These are phyloP conservation scores for Myxozyma melibiosi DNA, from an alignment of 805 yeast genomes.

Conservation along the genomic window DNA sequence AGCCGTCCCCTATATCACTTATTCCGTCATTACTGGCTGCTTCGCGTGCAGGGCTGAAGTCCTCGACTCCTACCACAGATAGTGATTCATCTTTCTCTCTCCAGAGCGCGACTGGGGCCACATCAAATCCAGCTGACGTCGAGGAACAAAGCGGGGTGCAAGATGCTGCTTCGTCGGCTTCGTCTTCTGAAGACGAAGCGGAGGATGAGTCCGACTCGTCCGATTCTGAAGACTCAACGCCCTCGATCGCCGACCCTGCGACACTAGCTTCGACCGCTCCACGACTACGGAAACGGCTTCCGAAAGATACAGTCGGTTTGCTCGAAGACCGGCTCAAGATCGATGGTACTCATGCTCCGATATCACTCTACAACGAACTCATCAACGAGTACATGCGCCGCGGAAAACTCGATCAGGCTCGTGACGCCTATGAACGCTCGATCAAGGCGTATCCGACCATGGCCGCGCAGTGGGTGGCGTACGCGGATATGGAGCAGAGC, in stretches of 20 bases:
- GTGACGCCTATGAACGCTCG: slow-evolving; percentile 60
- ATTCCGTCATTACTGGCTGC: slow-evolving; percentile 8
- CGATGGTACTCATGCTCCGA: slow-evolving; percentile 12
- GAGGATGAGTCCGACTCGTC: slow-evolving; percentile 14
- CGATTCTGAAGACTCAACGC: slow-evolving; percentile 6
- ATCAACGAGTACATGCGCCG: slow-evolving; percentile 49
- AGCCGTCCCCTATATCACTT: not conserved
- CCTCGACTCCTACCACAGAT: not conserved
- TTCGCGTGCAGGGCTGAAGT: not conserved
- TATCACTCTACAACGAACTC: slow-evolving; percentile 16
- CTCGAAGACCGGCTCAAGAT: slow-evolving; percentile 48
- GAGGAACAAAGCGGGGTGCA: not conserved
- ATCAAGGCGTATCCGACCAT: slow-evolving; percentile 56
- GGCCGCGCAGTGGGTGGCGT: slow-evolving; percentile 67
- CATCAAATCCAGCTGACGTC: not conserved
- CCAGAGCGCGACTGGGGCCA: not conserved
- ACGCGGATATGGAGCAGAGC: slow-evolving; percentile 63
- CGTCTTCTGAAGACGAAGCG: slow-evolving; percentile 6
- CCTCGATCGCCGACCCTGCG: slow-evolving; percentile 17
- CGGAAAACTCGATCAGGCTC: slow-evolving; percentile 62
- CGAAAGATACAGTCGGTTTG: slow-evolving; percentile 58
- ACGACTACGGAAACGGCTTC: slow-evolving; percentile 38
- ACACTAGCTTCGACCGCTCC: slow-evolving; percentile 7
- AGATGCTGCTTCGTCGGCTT: not conserved
- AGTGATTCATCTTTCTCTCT: not conserved